These are phyloP conservation scores for Hypomyces rosellus DNA, from an alignment of 2,329 filamentous ascomycete genomes.

Conservation along the genomic window DNA sequence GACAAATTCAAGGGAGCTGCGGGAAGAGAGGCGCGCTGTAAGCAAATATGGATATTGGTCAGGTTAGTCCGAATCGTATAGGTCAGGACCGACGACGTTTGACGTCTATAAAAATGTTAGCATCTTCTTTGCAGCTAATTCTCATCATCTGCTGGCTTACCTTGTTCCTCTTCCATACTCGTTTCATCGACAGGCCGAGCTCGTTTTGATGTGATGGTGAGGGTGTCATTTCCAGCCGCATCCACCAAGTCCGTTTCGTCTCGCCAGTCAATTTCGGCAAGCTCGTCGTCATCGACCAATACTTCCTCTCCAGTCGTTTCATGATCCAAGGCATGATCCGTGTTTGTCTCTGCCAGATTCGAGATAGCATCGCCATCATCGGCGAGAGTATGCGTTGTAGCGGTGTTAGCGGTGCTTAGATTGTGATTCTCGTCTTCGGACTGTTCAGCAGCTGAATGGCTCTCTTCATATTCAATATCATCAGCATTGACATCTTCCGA, in stretches of 20 bases:
- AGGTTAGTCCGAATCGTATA: constrained; percentile 3
- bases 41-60: constrained; percentile 4
- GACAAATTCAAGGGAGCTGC: not conserved
- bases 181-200: constrained; percentile 14
- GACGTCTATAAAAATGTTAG: constrained; percentile 13
- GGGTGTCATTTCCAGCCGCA: constrained; percentile 2
- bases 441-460: not conserved
- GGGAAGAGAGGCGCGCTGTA: not conserved
- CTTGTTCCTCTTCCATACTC: constrained; percentile 11
- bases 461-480: constrained; percentile 12
- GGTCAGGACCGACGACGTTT: constrained; percentile 16
- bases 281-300: constrained; percentile 15
- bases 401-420: constrained; percentile 19
- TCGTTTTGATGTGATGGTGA: constrained; percentile 11
- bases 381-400: constrained; percentile 27
- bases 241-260: constrained; percentile 10
- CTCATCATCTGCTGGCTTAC: constrained; percentile 6
- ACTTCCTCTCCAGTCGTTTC: constrained; percentile 9
- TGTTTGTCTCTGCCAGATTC: constrained; percentile 18
- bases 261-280: constrained; percentile 20
- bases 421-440: constrained; percentile 15
- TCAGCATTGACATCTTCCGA: constrained; percentile 14
- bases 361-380: constrained; percentile 25
- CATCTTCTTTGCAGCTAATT: not conserved
- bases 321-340: constrained; percentile 12